phyloP scores from a whole-genome alignment of 139 green algal species.

The Micractinium conductrix region DNA sequence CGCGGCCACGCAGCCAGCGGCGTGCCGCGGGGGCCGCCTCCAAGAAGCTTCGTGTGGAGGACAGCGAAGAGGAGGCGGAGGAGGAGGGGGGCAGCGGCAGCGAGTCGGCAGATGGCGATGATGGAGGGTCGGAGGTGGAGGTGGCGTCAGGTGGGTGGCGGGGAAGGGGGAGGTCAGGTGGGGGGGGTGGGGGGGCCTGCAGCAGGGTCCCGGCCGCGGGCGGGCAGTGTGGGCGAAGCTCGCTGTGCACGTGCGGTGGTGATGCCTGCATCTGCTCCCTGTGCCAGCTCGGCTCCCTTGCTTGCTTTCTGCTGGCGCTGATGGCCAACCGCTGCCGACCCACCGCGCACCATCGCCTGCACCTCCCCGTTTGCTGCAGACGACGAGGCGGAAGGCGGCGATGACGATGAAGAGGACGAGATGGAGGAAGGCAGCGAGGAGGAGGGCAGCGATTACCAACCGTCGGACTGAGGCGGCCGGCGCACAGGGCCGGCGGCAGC shows the following conservation, averaged over 20 bases:
- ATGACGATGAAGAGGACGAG: background rate
- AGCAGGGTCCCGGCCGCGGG: background rate
- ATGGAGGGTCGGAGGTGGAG: background rate
- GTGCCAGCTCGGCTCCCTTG: background rate
- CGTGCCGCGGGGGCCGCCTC: constrained; percentile 11
- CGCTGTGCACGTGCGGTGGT: background rate
- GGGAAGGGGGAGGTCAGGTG: background rate
- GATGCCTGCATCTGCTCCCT: background rate
- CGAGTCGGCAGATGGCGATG: background rate
- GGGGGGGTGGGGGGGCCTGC: background rate
- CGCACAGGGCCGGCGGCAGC: too few species aligned
- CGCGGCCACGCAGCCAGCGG: constrained; percentile 27
- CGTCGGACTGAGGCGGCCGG: background rate
- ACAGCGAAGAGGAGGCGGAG: constrained; percentile 4
- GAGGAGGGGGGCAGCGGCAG: constrained; percentile 11
- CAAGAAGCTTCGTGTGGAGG: constrained; percentile 15
- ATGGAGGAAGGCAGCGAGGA: constrained; percentile 13
- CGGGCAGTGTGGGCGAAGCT: too few species aligned
- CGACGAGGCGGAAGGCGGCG: background rate
- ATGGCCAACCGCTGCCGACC: background rate
- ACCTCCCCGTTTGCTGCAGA: background rate
- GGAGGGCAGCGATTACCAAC: constrained; percentile 2
- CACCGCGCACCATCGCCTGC: background rate
- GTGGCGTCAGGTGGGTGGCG: background rate
- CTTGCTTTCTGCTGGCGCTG: background rate